Base-by-base conservation (phyloP, 352 stramenopile species). In the Globisporangium megalacanthum region DNA sequence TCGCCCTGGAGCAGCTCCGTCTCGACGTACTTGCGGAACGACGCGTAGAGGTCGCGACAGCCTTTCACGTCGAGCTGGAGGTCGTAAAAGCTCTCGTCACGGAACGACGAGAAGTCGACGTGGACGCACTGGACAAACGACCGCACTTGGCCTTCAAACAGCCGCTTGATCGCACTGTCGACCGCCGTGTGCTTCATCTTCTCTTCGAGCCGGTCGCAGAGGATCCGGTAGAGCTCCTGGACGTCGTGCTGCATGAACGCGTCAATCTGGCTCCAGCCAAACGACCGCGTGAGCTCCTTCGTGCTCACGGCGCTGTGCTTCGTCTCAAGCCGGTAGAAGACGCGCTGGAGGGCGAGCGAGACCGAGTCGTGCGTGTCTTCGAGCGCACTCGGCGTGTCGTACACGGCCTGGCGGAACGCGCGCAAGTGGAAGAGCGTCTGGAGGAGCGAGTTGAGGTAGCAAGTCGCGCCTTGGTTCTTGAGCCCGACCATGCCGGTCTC, bases 231-330 rank as follows among this genome's bases (percentile, higher is more conserved):
- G 9, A 95, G 74, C 56, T 95, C 86, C 62, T 98, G 92, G 4
- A 97, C 91, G 56, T 97, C 90, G 60, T 98, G 93, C 68, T 98
- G 91, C 74, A 94, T 94, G 68, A 96, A 97, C 19, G 90, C 76
- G 59, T 98, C 89, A 25, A 92, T 84, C 41, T 88, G 77, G 41
- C 80, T 94, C 93, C 93, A 98, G 0, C 88, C 91, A 70, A 98
- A 98, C 8, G 88, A 92, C 14, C 84, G 81, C 29, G 93, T 98
- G 1, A 98, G 72, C 56, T 97, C 89, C 57, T 97, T 95, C 0
- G 93, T 98, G 20, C 78, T 91, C 54, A 98, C 91, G 0, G 85
- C 80, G 33, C 87, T 90, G 3, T 47, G 57, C 52, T 91, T 69
- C 17, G 70, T 72, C 64, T 95, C 79, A 35, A 95, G 57, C 0